These are phyloP conservation scores for Echinochloa phyllopogon DNA, from an alignment of 176 grass and related monocot species.

Conservation along the genomic window DNA sequence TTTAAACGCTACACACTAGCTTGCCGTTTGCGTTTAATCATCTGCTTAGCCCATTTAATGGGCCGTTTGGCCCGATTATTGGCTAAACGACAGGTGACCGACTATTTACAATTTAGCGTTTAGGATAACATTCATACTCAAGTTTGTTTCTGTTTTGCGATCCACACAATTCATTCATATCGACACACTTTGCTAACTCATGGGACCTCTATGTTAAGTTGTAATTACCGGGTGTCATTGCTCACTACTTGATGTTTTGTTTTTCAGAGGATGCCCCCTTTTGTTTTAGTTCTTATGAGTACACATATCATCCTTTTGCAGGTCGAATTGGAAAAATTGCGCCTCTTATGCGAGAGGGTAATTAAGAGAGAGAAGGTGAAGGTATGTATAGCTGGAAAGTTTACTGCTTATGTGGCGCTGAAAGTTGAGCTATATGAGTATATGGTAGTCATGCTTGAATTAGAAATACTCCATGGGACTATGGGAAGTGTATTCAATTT, in stretches of 20 bases:
- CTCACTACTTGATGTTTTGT: background rate
- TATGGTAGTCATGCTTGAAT: conserved; percentile 29
- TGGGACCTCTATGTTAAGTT: background rate
- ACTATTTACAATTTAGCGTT: no score
- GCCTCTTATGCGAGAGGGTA: conserved; percentile 96
- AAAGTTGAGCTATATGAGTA: conserved; percentile 36
- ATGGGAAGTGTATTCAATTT: conserved; percentile 2
- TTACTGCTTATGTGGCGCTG: conserved; percentile 16
- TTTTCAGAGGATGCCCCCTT: background rate
- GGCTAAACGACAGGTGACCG: no score
- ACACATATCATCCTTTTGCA: conserved; percentile 50
- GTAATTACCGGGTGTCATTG: background rate
- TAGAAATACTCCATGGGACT: background rate
- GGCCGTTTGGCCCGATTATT: no score
- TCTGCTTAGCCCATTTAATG: no score
- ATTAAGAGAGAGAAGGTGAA: conserved; percentile 98
- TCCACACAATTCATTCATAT: background rate
- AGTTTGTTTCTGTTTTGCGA: conserved; percentile 5
- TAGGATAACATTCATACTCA: background rate
- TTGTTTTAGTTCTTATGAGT: conserved; percentile 34
- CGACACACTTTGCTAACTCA: background rate
- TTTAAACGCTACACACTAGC: no score
- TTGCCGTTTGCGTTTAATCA: no score
- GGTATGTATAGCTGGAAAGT: conserved; percentile 52
- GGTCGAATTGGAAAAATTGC: conserved; percentile 93